Evolutionary conservation across 371 early-diverging fungal genomes (phyloP), one percentile per base, ranked within the genome.

Genomic region (Apophysomyces elegans): DNA sequence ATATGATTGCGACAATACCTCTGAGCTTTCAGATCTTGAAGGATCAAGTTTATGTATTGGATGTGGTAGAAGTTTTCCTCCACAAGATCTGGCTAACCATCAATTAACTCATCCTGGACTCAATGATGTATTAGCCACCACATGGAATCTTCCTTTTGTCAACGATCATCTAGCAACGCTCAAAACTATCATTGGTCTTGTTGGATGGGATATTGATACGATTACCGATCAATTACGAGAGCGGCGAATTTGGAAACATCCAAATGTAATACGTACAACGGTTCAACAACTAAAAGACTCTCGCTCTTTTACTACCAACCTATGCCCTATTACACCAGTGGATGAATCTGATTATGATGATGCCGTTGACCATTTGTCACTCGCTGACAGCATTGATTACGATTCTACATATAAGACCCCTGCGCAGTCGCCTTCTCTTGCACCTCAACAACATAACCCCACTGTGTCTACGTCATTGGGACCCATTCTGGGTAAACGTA

Each of bases 331-430:
- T 2, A 21, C 21, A n/a, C 0, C 50, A 50, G 21, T 1, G 5
- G 50, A 50, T 4, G 50, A 21, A 18, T 50, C 50, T 7, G 50
- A 50, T 50, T 50, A 50, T 50, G 50, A 50, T 9, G 50, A 50
- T 21, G 50, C 50, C 21, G 50, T 0, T 21, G 50, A 50, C 9
- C 5, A 21, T 9, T 18, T 50, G 0, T 50, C 50, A 18, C 3
- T 50, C 21, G 9, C 50, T 7, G 50, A 18, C 0, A 50, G 50
- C 50, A 18, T 18, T 7, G 35, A 50, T 18, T 2, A 50, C 21
- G 1, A 18, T 26, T 50, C 50, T 18, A 9, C 7, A 6, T 50
- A 26, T 50, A 26, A 26, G 0, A 50, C 50, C 0, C 50, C 50
- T 9, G 0, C n/a, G 3, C 50, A 41, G 3, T 41, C 41, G 41